A percentile compares a stretch with the other conserved stretches of the same genome.
phyloP scores from a whole-genome alignment of 805 yeast species.

The Komagataella kurtzmanii region DNA sequence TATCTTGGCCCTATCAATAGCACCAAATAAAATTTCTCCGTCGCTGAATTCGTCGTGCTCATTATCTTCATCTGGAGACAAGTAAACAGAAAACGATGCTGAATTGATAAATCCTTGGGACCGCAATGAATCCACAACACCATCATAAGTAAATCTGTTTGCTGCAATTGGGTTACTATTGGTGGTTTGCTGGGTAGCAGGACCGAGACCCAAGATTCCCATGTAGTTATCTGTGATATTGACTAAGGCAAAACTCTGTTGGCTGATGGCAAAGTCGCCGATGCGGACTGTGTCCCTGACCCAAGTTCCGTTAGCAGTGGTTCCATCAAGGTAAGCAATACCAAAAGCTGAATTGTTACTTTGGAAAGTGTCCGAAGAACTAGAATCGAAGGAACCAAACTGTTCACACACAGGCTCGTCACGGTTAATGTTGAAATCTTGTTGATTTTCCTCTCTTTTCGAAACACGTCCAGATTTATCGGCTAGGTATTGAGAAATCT shows the following conservation, averaged over 20 bases:
- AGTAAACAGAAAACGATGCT: constrained; percentile 47
- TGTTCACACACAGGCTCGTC: constrained; percentile 18
- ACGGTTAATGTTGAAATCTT: neutral
- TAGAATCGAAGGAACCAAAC: constrained; percentile 35
- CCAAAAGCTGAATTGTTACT: constrained; percentile 25
- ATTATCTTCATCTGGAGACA: constrained; percentile 24
- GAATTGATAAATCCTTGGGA: constrained; percentile 41
- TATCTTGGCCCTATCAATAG: constrained; percentile 44
- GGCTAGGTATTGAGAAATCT: neutral
- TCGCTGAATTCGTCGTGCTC: constrained; percentile 9
- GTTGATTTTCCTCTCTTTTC: neutral
- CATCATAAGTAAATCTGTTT: constrained; percentile 33
- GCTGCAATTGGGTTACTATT: constrained; percentile 1
- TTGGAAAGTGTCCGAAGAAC: constrained; percentile 22
- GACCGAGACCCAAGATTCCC: constrained; percentile 70
- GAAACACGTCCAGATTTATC: neutral
- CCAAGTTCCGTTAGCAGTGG: constrained; percentile 37
- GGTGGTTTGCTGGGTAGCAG: constrained; percentile 56
- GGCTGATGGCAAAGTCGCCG: constrained; percentile 31
- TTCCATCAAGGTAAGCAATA: constrained; percentile 34
- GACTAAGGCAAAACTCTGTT: constrained; percentile 64
- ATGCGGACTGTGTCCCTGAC: constrained; percentile 50
- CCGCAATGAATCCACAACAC: constrained; percentile 52
- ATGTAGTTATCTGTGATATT: constrained; percentile 44
- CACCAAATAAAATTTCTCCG: constrained; percentile 60